Evolutionary conservation across 768 basidiomycete species (phyloP).

Genomic region (Pleurotus platypus): DNA sequence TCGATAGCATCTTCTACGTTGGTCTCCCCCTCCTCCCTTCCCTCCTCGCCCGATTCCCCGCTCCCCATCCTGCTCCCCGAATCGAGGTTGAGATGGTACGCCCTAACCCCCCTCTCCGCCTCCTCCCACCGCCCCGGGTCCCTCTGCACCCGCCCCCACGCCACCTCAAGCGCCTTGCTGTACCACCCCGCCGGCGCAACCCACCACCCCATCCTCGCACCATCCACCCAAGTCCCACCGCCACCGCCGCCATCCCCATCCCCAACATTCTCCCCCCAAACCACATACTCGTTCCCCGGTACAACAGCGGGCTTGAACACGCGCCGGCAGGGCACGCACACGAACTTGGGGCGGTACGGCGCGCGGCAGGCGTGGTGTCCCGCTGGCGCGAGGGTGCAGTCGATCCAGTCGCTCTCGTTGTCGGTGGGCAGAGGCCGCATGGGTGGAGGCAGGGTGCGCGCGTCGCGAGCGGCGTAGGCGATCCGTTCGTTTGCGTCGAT

Average conservation of each 20-base stretch:
- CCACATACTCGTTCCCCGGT: conserved; percentile 8
- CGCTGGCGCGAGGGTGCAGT: conserved; percentile 5
- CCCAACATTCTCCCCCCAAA: neutral
- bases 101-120: neutral
- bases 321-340: conserved; percentile 9
- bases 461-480: neutral
- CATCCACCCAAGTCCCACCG: too few species aligned
- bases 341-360: conserved; percentile 9
- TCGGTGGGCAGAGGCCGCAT: neutral
- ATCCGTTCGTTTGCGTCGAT: conserved; percentile 7
- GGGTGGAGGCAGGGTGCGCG: too few species aligned
- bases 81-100: too few species aligned
- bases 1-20: neutral
- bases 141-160: neutral
- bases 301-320: conserved; percentile 7
- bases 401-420: neutral
- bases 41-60: too few species aligned
- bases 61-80: too few species aligned
- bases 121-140: neutral
- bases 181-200: conserved; percentile 1
- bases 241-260: too few species aligned
- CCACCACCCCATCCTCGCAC: conserved; percentile 7
- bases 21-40: too few species aligned
- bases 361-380: conserved; percentile 8
- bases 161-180: neutral